Evolutionary conservation across 306 rosid genomes (phyloP), one percentile per base, ranked within the genome.

Genomic region (Lathyrus oleraceus): DNA sequence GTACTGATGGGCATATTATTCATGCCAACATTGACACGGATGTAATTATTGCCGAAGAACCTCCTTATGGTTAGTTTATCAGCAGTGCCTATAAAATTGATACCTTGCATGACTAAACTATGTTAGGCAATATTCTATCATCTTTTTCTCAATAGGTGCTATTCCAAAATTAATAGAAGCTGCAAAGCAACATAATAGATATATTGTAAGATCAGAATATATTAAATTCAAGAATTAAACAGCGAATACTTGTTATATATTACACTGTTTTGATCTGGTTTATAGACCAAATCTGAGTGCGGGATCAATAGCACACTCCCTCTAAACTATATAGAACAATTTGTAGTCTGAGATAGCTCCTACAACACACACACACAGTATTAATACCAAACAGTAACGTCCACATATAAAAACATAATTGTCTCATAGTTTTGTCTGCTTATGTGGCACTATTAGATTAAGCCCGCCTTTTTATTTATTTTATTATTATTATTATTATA

Each of bases 11-110:
- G 11, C 99, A 95, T 77, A 95, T 95, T 76, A 95, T 95, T 78
- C 99, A 95, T 68, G 99, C 99, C 59, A 95, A 95, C 85, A 95
- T 95, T 74, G 99, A 95, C 82, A 95, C 99, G 0, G 99, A 95
- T 42, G 99, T 95, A 17, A 89, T 95, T 54, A 95, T 95, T 35
- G 97, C 99, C 1, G 99, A 95, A 87, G 99, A 95, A 70, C 97
- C 99, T 71, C 88, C 96, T 57, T 95, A 95, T 60, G 99, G 99
- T 95, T 74, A 74, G 99, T 83, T 81, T 64, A 21, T 64, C 62
- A 27, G 25, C 39, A 27, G 25, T 16, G 15, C 53, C 25, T 54
- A 16, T 65, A 63, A 66, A 44, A 39, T 7, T 57, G 63, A 28
- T 17, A 28, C 16, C n/a, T 27, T 5, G 32, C 32, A 57, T 57